Evolutionary conservation across 2,329 filamentous ascomycete genomes (phyloP).

Genomic region (Fusarium sp.): DNA sequence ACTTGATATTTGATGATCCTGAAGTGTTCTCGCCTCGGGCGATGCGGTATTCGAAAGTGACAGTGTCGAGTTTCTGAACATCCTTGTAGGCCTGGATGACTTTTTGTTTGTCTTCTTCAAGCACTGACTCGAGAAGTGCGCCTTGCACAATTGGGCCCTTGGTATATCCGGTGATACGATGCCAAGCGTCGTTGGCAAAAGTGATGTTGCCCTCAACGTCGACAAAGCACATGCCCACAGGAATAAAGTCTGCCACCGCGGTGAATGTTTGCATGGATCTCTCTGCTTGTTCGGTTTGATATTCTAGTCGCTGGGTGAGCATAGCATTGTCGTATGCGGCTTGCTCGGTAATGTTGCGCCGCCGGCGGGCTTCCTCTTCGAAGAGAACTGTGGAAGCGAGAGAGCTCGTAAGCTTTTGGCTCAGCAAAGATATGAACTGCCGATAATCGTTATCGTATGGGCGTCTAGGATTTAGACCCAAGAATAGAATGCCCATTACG

Average conservation of each 20-base stretch:
- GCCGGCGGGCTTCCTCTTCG: slow-evolving; percentile 76
- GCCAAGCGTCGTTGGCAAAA: slow-evolving; percentile 79
- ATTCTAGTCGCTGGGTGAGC: slow-evolving; percentile 74
- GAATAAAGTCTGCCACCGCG: slow-evolving; percentile 78
- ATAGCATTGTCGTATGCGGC: slow-evolving; percentile 76
- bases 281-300: slow-evolving; percentile 64
- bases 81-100: slow-evolving; percentile 59
- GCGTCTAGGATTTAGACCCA: slow-evolving; percentile 77
- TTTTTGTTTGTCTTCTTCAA: slow-evolving; percentile 61
- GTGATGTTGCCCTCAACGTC: slow-evolving; percentile 73
- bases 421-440: slow-evolving; percentile 71
- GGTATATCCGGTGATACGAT: slow-evolving; percentile 64
- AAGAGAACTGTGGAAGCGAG: slow-evolving; percentile 78
- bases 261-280: slow-evolving; percentile 74
- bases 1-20: slow-evolving; percentile 29
- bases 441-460: slow-evolving; percentile 81
- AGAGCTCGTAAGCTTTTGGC: slow-evolving; percentile 73
- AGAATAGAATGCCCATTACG: slow-evolving; percentile 75
- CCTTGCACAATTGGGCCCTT: slow-evolving; percentile 51
- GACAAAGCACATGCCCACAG: slow-evolving; percentile 80
- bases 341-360: slow-evolving; percentile 62
- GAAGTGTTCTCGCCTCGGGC: slow-evolving; percentile 13
- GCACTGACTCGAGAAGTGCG: slow-evolving; percentile 60
- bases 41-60: slow-evolving; percentile 63
- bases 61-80: slow-evolving; percentile 54